phyloP scores from a whole-genome alignment of 257 asterid genomes.

The Leonotis leonurus region DNA sequence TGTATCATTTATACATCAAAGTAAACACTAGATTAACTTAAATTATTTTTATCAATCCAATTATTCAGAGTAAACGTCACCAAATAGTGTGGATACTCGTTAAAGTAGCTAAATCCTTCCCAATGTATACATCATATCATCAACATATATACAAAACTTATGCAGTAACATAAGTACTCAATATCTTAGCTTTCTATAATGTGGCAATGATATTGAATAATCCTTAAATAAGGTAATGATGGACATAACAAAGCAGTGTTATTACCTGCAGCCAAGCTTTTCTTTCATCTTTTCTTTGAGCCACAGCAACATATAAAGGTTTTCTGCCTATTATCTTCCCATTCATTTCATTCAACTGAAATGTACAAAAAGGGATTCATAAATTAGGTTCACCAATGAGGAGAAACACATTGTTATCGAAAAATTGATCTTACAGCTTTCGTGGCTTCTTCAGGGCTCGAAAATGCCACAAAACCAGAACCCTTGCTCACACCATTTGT shows the following conservation, averaged over 20 bases:
- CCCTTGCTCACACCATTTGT: constrained; percentile 75
- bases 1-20: no score
- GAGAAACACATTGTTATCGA: background rate
- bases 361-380: background rate
- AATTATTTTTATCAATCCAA: no score
- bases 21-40: no score
- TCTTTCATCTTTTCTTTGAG: constrained; percentile 81
- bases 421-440: constrained; percentile 48
- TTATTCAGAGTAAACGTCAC: no score
- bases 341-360: constrained; percentile 68
- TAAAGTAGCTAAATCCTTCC: no score
- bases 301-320: constrained; percentile 70
- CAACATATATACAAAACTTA: no score
- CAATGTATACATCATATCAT: no score
- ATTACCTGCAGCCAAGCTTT: constrained; percentile 66
- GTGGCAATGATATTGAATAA: no score
- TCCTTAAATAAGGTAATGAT: no score
- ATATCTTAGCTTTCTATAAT: no score
- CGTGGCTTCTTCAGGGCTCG: constrained; percentile 63
- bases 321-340: constrained; percentile 81
- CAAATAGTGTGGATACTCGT: no score
- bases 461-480: constrained; percentile 80
- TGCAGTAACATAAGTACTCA: no score
- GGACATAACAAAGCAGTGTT: background rate
- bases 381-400: background rate